A percentile compares a stretch with the other conserved stretches of the same genome.
phyloP scores from a whole-genome alignment of 768 basidiomycete genomes.

The Nidularia pulvinata region DNA sequence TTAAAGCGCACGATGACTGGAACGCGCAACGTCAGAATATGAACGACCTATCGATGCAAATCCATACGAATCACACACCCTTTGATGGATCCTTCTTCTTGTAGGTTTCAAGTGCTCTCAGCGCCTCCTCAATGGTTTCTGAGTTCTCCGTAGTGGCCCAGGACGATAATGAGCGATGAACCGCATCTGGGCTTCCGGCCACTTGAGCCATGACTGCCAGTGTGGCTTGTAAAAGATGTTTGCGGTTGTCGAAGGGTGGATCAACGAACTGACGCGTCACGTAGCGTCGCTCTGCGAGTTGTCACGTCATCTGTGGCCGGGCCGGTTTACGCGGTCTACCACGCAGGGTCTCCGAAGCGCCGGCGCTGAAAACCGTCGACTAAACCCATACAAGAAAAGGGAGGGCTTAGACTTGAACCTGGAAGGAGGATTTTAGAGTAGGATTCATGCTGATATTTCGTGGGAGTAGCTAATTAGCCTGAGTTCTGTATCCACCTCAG shows the following conservation, averaged over 20 bases:
- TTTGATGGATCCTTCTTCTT: conserved; percentile 85
- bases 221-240: background rate
- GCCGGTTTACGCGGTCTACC: no score
- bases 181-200: conserved; percentile 19
- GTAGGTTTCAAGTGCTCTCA: conserved; percentile 81
- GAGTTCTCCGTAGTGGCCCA: conserved; percentile 23
- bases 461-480: no score
- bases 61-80: conserved; percentile 35
- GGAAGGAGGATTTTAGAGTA: no score
- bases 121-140: conserved; percentile 42
- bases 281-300: no score
- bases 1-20: conserved; percentile 96
- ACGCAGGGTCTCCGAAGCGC: no score
- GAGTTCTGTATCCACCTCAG: no score
- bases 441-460: no score
- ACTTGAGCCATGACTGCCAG: conserved; percentile 17
- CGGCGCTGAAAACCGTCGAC: no score
- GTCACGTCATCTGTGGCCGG: no score
- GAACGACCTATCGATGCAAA: background rate
- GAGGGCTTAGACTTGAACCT: no score
- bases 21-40: background rate
- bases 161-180: conserved; percentile 26
- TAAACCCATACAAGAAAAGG: no score
- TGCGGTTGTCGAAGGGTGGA: background rate
- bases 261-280: background rate